Percentiles rank a stretch among this genome's conserved stretches.
phyloP scores from a whole-genome alignment of 257 asterid genomes.

The Fraxinus americana region DNA sequence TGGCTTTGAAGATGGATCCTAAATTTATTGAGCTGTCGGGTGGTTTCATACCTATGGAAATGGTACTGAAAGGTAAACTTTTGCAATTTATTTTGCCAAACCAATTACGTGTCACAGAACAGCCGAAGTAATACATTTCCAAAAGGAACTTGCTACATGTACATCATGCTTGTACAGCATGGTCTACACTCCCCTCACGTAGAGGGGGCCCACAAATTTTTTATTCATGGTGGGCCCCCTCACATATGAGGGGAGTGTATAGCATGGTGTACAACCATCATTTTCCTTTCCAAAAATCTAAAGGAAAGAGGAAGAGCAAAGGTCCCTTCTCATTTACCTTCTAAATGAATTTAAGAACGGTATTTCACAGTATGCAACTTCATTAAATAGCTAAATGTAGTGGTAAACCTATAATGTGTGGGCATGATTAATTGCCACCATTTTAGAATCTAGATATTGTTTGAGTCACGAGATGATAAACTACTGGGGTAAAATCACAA shows the following conservation, averaged over 20 bases:
- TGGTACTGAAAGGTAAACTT: constrained; percentile 71
- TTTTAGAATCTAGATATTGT: not conserved
- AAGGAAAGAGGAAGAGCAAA: not conserved
- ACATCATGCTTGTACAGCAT: too few relatives aligned
- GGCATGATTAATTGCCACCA: not conserved
- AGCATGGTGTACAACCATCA: too few relatives aligned
- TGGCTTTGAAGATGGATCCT: constrained; percentile 54
- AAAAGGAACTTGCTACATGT: too few relatives aligned
- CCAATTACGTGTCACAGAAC: not conserved
- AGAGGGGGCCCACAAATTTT: too few relatives aligned
- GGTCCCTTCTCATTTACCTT: not conserved
- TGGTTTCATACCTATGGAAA: constrained; percentile 83
- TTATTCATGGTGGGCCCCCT: too few relatives aligned
- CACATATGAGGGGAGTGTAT: too few relatives aligned
- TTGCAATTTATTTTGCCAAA: not conserved
- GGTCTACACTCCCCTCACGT: too few relatives aligned
- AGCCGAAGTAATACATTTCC: not conserved
- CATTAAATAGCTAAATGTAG: not conserved
- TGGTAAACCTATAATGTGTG: not conserved
- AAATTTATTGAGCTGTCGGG: constrained; percentile 47
- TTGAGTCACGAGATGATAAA: not conserved
- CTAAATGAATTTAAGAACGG: not conserved
- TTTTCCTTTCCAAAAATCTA: not conserved
- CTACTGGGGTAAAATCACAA: too few relatives aligned
- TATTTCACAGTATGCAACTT: not conserved